Evolutionary conservation across 805 yeast genomes (phyloP), one percentile per base, ranked within the genome.

Genomic region (Schizosaccharomyces octosporus): DNA sequence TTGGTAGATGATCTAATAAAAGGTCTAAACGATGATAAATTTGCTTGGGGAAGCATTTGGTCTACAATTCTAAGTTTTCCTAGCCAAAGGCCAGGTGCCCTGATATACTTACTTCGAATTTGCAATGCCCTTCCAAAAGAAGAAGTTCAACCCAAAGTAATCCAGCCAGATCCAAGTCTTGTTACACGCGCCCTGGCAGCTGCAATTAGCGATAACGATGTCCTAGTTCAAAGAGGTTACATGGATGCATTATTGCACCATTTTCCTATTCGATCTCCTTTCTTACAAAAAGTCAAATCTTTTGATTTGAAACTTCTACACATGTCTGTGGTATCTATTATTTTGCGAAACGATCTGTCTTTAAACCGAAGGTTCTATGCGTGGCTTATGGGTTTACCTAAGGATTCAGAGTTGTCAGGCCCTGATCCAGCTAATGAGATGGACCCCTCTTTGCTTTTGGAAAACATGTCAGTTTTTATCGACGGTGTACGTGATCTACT

Each of bases 361-460:
- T 76, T 93, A 63, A 93, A 93, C 70, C 78, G 98, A 71, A 78
- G 99, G 66, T 75, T 93, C 24, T 89, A 97, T 96, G 82, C 78
- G 63, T 93, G 96, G 95, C 73, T 93, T 6, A 71, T 90, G 36
- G 97, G 97, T 0, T 93, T 95, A 17, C n/a, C 1, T 87, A 82
- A 32, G 73, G 72, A 6, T 62, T 27, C 54, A 65, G 62, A 29
- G 66, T 63, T 55, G 63, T 32, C 59, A 29, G 29, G 21, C 9
- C 36, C 59, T 17, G 41, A 32, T 32, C 36, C 21, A 19, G 19
- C 51, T 9, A 13, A 62, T 51, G 32, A 17, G 4, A 61, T 60
- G 17, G 39, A 61, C 59, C 60, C 39, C 42, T 42, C 42, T 19
- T 59, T 17, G 17, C 55, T 19, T 17, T 43, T 5, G 36, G 21